phyloP scores from a whole-genome alignment of 257 asterid genomes.

The Gardenia jasminoides region DNA sequence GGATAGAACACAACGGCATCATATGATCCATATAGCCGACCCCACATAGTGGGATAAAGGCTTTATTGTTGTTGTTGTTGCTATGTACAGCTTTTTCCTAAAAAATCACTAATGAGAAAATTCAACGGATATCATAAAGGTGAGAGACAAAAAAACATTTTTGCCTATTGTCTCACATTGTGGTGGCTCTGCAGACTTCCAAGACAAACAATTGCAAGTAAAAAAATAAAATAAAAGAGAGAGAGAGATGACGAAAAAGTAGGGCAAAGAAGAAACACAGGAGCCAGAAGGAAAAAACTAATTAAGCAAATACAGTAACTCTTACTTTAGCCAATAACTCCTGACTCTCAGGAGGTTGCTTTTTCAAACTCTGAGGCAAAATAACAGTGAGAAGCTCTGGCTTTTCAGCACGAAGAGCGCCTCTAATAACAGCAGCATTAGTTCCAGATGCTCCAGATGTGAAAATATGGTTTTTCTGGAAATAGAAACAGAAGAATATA shows the following conservation, averaged over 20 bases:
- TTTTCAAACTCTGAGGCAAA: conserved; percentile 89
- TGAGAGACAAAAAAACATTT: neutral
- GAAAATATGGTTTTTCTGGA: conserved; percentile 90
- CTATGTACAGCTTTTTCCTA: neutral
- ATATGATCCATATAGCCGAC: too few species aligned
- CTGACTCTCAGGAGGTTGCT: conserved; percentile 96
- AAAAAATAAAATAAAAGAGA: neutral
- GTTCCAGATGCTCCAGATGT: conserved; percentile 99
- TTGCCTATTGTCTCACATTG: neutral
- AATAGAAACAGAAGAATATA: conserved; percentile 8
- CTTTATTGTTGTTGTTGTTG: too few species aligned
- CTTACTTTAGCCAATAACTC: conserved; percentile 91
- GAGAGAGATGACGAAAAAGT: neutral
- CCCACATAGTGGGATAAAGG: too few species aligned
- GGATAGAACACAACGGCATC: too few species aligned
- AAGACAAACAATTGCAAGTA: neutral
- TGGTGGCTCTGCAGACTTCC: neutral
- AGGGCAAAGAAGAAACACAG: neutral
- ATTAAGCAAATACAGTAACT: neutral
- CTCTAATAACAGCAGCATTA: conserved; percentile 98
- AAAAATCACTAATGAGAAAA: neutral
- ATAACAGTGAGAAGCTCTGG: conserved; percentile 93
- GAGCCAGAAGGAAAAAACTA: neutral
- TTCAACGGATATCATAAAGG: neutral
- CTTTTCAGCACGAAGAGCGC: conserved; percentile 98